Evolutionary conservation across 1,139 yeast species (phyloP), one percentile per base, ranked within the genome.

Genomic region (Hansenula sp.): DNA sequence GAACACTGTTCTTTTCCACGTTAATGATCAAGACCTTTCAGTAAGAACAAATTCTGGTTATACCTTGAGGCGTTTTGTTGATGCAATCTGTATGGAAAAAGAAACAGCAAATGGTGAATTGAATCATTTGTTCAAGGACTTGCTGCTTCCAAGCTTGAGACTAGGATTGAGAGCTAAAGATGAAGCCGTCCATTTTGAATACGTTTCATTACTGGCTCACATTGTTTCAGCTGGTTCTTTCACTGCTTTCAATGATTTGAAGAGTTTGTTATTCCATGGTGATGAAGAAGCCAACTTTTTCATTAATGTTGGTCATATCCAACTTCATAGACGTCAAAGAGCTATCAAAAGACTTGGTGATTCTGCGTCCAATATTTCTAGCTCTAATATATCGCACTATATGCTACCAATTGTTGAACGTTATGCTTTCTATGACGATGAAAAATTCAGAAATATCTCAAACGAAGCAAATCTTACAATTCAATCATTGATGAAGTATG

Each of bases 241-340:
- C 52, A 67, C 70, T 11, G 87, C 77, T 3, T 68, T 89, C 38
- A 70, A 71, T 24, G 95, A 87, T 53, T 74, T 90, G 91, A 76
- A 76, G 47, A 71, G 77, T 2, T 68, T 93, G 41, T 66, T 84
- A 2, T 76, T 71, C 54, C 74, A 74, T 40, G 83, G 81, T 36
- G 95, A 89, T 55, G 95, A 84, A 39, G 96, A 89, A 56, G 85
- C 90, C 1, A 83, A 88, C 61, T 90, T 93, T 59, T 93, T 93
- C 68, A 68, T 72, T 46, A 90, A 90, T 57, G 73, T 94, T 36
- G 76, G 76, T 49, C 97, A 93, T 60, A 81, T 93, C 41, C 99
- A 94, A 66, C 60, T 84, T 19, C 91, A 85, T 58, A 79, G 96
- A 65, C 84, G 97, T 56, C 90, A 85, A 61, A 76, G 89, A 56